Conservation (phyloP, 108 stramenopile genomes). For the Schizochytrium sp. region DNA sequence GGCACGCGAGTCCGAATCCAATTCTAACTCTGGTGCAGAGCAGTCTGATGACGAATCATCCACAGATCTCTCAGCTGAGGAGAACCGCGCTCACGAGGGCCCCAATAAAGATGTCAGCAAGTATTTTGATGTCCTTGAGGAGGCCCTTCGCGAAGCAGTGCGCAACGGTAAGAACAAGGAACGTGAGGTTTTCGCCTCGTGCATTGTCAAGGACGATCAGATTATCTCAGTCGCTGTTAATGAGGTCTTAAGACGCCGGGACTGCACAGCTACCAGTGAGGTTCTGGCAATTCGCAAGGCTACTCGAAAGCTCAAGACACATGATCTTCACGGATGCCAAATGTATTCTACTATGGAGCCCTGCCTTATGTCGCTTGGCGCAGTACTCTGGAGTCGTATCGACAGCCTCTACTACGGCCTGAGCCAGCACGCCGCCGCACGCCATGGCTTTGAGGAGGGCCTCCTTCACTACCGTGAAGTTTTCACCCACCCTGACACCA, state of each 20-base stretch:
- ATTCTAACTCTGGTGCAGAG: neutral
- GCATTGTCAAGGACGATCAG: constrained; percentile 24
- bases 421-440: constrained; percentile 46
- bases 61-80: constrained; percentile 1
- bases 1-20: neutral
- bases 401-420: constrained; percentile 60
- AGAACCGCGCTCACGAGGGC: neutral
- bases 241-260: constrained; percentile 47
- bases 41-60: neutral
- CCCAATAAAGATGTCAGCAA: neutral
- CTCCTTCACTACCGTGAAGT: constrained; percentile 56
- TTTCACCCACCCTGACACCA: constrained; percentile 49
- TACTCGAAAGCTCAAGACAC: constrained; percentile 27
- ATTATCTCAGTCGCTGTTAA: constrained; percentile 48
- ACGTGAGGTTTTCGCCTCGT: constrained; percentile 55
- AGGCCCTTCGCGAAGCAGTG: neutral
- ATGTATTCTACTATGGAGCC: constrained; percentile 61
- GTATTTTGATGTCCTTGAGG: constrained; percentile 45
- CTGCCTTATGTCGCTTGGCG: constrained; percentile 56
- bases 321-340: constrained; percentile 20
- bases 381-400: constrained; percentile 51
- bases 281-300: constrained; percentile 59
- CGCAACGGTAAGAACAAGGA: constrained; percentile 53
- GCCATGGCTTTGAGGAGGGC: constrained; percentile 58
- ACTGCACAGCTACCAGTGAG: constrained; percentile 53